A percentile compares a stretch with the other conserved stretches of the same genome.
Evolutionary conservation across 331 rosid species (phyloP).

Genomic region (Saraca asoca): DNA sequence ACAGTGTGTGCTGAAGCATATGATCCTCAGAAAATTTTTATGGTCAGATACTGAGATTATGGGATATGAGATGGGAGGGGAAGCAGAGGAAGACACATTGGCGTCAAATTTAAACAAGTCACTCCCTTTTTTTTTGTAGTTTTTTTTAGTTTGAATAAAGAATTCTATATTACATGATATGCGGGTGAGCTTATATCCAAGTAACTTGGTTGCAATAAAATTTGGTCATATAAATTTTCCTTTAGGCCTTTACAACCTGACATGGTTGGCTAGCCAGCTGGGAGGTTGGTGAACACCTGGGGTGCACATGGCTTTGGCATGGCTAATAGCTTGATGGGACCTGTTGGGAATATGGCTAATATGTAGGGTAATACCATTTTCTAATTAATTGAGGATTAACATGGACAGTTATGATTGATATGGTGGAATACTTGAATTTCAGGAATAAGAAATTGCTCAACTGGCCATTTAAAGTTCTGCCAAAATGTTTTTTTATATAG

Average conservation of each 20-base stretch:
- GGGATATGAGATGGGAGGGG: background rate
- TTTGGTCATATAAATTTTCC: background rate
- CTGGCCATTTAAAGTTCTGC: too few species aligned
- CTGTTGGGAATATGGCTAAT: constrained; percentile 38
- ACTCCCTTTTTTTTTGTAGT: background rate
- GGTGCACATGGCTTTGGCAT: constrained; percentile 58
- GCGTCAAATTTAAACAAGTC: constrained; percentile 45
- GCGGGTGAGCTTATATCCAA: background rate
- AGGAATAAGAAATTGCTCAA: too few species aligned
- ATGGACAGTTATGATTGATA: too few species aligned
- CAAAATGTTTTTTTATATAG: too few species aligned
- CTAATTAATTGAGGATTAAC: constrained; percentile 8
- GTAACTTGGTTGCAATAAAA: constrained; percentile 38
- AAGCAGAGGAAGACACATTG: background rate
- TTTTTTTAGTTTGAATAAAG: constrained; percentile 28
- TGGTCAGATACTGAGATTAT: constrained; percentile 14
- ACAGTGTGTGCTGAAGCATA: constrained; percentile 4
- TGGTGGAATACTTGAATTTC: too few species aligned
- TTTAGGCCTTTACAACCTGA: constrained; percentile 43
- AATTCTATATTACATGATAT: constrained; percentile 15
- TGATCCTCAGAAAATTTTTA: constrained; percentile 4
- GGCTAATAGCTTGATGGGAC: constrained; percentile 43
- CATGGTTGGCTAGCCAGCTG: constrained; percentile 52
- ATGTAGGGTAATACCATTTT: constrained; percentile 28
- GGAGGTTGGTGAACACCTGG: constrained; percentile 59